Evolutionary conservation across 257 asterid species (phyloP).

Genomic region (Ajuga chamaepitys): DNA sequence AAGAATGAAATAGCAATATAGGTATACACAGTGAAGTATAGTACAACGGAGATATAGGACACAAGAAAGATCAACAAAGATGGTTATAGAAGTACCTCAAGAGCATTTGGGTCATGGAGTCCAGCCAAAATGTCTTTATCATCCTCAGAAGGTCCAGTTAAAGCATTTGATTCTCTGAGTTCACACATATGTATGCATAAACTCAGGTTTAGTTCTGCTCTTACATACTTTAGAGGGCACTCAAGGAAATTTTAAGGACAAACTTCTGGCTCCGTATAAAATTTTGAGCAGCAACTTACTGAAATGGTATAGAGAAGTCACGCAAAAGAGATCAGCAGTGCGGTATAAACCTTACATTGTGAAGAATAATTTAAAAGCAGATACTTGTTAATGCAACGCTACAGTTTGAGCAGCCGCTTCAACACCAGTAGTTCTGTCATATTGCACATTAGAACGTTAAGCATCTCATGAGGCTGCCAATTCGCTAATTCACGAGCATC

Average conservation of each 20-base stretch:
- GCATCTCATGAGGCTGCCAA: constrained; percentile 17
- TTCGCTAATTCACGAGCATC: constrained; percentile 14
- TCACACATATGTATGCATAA: constrained; percentile 11
- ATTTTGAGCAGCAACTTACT: constrained; percentile 86
- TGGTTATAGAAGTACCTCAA: constrained; percentile 46
- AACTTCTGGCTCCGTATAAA: constrained; percentile 84
- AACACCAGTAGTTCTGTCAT: constrained; percentile 36
- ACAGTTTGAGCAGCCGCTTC: constrained; percentile 77
- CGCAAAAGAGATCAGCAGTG: constrained; percentile 12
- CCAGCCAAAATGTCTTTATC: constrained; percentile 63
- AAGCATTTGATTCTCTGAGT: constrained; percentile 55
- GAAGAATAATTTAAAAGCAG: constrained; percentile 2
- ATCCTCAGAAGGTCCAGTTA: constrained; percentile 37
- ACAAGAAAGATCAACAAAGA: not conserved
- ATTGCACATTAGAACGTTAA: constrained; percentile 28
- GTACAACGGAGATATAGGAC: too few species aligned
- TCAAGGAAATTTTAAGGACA: constrained; percentile 14
- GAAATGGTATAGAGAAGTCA: constrained; percentile 24
- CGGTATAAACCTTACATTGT: constrained; percentile 5
- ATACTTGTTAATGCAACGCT: constrained; percentile 82
- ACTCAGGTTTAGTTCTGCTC: not conserved
- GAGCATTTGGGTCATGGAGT: constrained; percentile 68
- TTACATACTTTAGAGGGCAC: too few species aligned
- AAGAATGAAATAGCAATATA: too few species aligned
- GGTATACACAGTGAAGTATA: not conserved